A percentile compares a stretch with the other conserved stretches of the same genome.
Conservation (phyloP, 306 rosid genomes). For the Carpinus viminea region DNA sequence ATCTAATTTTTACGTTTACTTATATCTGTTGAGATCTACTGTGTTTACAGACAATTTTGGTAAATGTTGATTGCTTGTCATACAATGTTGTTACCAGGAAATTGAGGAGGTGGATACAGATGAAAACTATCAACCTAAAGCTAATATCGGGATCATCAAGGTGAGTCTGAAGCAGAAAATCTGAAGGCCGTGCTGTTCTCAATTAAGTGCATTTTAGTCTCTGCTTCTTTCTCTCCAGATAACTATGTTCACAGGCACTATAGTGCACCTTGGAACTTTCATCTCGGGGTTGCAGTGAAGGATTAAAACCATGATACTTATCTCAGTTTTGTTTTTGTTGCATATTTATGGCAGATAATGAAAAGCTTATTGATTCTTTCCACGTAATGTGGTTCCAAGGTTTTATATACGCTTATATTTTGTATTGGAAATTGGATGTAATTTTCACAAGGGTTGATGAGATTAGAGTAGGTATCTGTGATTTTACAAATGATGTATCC, state of each 20-base stretch:
- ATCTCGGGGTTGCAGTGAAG: neutral
- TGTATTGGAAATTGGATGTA: neutral
- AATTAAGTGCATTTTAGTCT: neutral
- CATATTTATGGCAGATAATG: neutral
- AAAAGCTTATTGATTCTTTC: neutral
- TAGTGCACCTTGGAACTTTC: neutral
- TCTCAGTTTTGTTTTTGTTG: neutral
- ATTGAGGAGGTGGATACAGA: slow-evolving; percentile 98
- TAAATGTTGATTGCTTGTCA: neutral
- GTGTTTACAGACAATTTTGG: neutral
- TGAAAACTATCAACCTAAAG: slow-evolving; percentile 81
- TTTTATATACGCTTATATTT: neutral
- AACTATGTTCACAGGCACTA: too few species aligned
- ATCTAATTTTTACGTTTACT: neutral
- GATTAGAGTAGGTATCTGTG: neutral
- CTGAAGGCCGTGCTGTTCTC: slow-evolving; percentile 27
- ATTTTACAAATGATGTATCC: neutral
- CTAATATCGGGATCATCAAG: slow-evolving; percentile 62
- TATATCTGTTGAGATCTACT: neutral
- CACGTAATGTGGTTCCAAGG: neutral
- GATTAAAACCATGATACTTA: neutral
- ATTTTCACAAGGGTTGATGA: neutral
- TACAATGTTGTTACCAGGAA: slow-evolving; percentile 35
- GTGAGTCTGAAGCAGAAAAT: slow-evolving; percentile 61
- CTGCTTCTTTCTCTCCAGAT: neutral